A percentile compares a stretch with the other conserved stretches of the same genome.
Evolutionary conservation across 2,329 filamentous ascomycete genomes (phyloP).

Genomic region (Microcyclospora tardicrescens): DNA sequence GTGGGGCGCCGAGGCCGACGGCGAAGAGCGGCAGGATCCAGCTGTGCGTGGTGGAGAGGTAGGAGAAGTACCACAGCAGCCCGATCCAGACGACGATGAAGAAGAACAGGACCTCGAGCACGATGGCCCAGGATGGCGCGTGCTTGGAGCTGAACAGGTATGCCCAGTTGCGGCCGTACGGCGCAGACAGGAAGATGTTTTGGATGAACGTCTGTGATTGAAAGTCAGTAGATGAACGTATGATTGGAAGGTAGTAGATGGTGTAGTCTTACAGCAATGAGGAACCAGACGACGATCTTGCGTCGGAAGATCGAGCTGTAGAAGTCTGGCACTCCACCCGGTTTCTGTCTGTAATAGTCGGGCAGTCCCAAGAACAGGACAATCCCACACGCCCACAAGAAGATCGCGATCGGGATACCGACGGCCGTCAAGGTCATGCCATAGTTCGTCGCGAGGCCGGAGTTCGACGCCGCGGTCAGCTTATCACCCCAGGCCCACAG

Average conservation of each 20-base stretch:
- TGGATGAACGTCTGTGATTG: slow-evolving; percentile 40
- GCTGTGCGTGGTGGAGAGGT: slow-evolving; percentile 46
- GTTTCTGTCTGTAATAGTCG: slow-evolving; percentile 52
- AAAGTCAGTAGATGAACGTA: background rate
- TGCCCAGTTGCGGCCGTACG: slow-evolving; percentile 54
- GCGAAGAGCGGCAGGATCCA: slow-evolving; percentile 58
- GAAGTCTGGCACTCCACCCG: slow-evolving; percentile 52
- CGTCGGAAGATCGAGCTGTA: slow-evolving; percentile 48
- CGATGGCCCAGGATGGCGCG: slow-evolving; percentile 43
- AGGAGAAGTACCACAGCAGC: slow-evolving; percentile 39
- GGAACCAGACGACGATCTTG: slow-evolving; percentile 56
- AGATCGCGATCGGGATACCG: slow-evolving; percentile 43
- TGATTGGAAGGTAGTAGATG: background rate
- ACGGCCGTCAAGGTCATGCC: slow-evolving; percentile 24
- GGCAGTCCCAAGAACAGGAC: slow-evolving; percentile 50
- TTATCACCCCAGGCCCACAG: slow-evolving; percentile 56
- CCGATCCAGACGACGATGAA: slow-evolving; percentile 44
- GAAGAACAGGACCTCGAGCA: slow-evolving; percentile 43
- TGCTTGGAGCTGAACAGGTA: slow-evolving; percentile 49
- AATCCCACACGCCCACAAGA: slow-evolving; percentile 45
- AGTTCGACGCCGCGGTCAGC: slow-evolving; percentile 34
- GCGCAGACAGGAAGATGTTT: slow-evolving; percentile 54
- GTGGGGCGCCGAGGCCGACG: slow-evolving; percentile 51
- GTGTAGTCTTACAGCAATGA: slow-evolving; percentile 31
- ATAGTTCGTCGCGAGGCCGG: slow-evolving; percentile 23